These are phyloP conservation scores for Helianthus tuberosus DNA, from an alignment of 129 eudicot species.

Conservation along the genomic window DNA sequence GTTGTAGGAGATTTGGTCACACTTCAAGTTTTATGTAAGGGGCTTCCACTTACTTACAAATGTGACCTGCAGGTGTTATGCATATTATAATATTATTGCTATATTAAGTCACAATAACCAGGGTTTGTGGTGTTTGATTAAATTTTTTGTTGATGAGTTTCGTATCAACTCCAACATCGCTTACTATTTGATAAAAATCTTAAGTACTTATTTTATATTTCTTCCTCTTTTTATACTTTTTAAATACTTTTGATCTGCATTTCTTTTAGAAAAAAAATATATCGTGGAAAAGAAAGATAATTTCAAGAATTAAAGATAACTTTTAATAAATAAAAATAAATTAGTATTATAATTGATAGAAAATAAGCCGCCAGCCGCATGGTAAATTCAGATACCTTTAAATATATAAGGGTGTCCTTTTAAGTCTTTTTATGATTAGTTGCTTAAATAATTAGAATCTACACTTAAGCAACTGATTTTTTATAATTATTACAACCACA, in stretches of 20 bases:
- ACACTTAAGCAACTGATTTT: not conserved
- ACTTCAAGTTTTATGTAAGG: constrained; percentile 94
- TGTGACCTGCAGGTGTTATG: constrained; percentile 99
- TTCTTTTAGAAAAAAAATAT: not conserved
- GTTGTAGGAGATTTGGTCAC: constrained; percentile 87
- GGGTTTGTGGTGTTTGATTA: not conserved
- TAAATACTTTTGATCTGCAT: not conserved
- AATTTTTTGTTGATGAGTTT: not conserved
- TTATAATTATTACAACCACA: constrained; percentile 1
- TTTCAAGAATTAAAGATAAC: not conserved
- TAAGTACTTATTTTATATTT: not conserved
- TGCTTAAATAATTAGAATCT: not conserved
- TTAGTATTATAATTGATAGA: not conserved
- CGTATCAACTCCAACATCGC: not conserved
- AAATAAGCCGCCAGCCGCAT: not conserved
- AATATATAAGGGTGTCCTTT: not conserved
- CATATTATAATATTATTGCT: not conserved
- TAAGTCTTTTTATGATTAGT: not conserved
- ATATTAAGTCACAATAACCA: not conserved
- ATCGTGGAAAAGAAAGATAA: not conserved
- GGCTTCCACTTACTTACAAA: constrained; percentile 97
- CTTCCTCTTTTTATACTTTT: not conserved
- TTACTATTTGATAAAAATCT: not conserved
- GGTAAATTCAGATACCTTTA: not conserved
- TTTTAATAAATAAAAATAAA: not conserved